Evolutionary conservation across 2,329 filamentous ascomycete genomes (phyloP).

Genomic region (Neofusicoccum laricinum): DNA sequence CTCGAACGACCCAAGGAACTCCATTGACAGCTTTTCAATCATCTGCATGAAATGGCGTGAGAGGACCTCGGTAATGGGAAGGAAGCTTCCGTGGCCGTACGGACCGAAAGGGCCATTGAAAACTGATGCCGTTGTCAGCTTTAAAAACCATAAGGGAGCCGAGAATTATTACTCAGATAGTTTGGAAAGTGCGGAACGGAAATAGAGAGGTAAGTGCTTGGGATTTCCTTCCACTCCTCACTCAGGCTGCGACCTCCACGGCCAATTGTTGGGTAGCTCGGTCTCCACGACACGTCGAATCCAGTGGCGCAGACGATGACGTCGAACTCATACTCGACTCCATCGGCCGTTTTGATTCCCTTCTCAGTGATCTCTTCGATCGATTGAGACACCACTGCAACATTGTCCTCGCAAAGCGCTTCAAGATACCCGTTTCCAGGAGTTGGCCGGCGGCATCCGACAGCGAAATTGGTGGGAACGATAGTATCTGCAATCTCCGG

Average conservation of each 20-base stretch:
- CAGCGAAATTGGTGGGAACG: constrained; percentile 40
- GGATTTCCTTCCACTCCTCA: not conserved
- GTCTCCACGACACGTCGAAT: constrained; percentile 29
- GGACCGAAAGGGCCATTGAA: constrained; percentile 12
- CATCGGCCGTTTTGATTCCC: constrained; percentile 28
- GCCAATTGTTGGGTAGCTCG: constrained; percentile 13
- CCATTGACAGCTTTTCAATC: constrained; percentile 7
- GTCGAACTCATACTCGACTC: constrained; percentile 31
- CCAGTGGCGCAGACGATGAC: constrained; percentile 33
- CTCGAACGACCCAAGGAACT: constrained; percentile 30
- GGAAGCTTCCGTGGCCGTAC: not conserved
- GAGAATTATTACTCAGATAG: constrained; percentile 2
- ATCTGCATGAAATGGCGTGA: not conserved
- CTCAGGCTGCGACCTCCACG: not conserved
- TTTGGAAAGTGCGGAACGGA: constrained; percentile 6
- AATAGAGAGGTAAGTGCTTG: constrained; percentile 28
- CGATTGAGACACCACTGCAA: constrained; percentile 21
- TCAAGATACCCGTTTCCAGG: constrained; percentile 34
- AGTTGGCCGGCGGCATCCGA: constrained; percentile 28
- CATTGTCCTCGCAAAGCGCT: constrained; percentile 30
- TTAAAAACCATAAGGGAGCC: not conserved
- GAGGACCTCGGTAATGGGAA: not conserved
- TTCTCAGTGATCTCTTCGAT: constrained; percentile 29
- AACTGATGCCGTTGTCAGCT: constrained; percentile 13
- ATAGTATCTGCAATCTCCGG: constrained; percentile 42